A percentile compares a stretch with the other conserved stretches of the same genome.
Evolutionary conservation across 257 asterid species (phyloP).

Genomic region (Solanum clarkiae): DNA sequence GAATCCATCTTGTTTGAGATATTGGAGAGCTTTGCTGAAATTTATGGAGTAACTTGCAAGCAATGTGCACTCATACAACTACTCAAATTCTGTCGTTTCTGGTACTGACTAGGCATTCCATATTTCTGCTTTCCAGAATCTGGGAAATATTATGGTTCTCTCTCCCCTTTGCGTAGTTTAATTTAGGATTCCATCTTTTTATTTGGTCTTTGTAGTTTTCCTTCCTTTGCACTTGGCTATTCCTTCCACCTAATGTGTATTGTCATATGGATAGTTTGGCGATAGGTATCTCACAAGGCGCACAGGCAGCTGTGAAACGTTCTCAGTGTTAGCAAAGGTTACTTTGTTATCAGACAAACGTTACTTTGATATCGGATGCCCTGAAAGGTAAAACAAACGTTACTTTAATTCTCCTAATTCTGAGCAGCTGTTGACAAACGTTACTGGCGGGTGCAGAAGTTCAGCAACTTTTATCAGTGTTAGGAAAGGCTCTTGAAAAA

Average conservation of each 20-base stretch:
- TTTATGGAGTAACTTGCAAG: background rate
- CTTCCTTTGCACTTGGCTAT: background rate
- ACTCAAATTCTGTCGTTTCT: background rate
- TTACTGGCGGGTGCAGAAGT: background rate
- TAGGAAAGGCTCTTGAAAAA: background rate
- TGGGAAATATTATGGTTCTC: background rate
- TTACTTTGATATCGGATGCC: no score
- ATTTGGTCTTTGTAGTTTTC: background rate
- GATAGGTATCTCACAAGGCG: background rate
- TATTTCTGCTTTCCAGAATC: background rate
- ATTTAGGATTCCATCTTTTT: background rate
- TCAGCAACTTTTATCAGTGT: background rate
- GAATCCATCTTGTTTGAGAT: slow-evolving; percentile 78
- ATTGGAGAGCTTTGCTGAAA: slow-evolving; percentile 56
- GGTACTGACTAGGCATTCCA: background rate
- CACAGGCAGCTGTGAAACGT: background rate
- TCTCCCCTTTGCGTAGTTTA: background rate
- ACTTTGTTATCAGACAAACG: no score
- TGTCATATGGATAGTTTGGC: background rate
- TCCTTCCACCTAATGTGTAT: background rate
- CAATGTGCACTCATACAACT: background rate
- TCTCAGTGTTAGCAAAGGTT: no score
- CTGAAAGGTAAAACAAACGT: no score
- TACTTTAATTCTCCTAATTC: background rate
- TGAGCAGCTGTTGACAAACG: background rate